These are phyloP conservation scores for Podila verticillata DNA, from an alignment of 192 early-diverging fungal genomes.

Conservation along the genomic window DNA sequence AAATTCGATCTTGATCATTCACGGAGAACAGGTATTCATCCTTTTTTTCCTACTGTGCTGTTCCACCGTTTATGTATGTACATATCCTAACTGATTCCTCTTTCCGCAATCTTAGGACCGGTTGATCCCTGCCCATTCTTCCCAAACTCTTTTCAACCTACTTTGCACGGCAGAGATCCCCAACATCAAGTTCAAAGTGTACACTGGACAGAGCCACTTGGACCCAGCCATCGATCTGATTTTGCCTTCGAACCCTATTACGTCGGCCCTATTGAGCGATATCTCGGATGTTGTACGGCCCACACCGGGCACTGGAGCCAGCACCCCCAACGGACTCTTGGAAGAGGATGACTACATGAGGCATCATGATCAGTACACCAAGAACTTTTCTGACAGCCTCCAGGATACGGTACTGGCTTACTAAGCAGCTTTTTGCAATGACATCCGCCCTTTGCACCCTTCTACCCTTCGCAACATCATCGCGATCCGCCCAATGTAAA, in stretches of 20 bases:
- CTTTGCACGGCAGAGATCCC: slow-evolving; percentile 46
- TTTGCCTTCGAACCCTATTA: slow-evolving; percentile 39
- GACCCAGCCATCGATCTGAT: slow-evolving; percentile 50
- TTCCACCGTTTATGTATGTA: neutral
- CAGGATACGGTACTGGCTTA: slow-evolving; percentile 13
- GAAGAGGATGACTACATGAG: slow-evolving; percentile 26
- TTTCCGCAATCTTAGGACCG: slow-evolving; percentile 13
- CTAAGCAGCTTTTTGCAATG: neutral
- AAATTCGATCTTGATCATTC: slow-evolving; percentile 44
- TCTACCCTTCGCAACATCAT: no score
- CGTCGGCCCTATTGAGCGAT: slow-evolving; percentile 37
- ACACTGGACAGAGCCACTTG: slow-evolving; percentile 39
- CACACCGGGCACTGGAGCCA: slow-evolving; percentile 18
- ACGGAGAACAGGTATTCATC: slow-evolving; percentile 20
- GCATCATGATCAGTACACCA: slow-evolving; percentile 36
- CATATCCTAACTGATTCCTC: neutral
- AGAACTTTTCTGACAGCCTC: slow-evolving; percentile 26
- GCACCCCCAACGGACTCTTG: slow-evolving; percentile 30
- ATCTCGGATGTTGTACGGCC: slow-evolving; percentile 39
- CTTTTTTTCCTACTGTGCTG: neutral
- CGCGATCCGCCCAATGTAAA: no score
- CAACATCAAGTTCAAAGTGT: slow-evolving; percentile 50
- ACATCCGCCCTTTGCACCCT: no score
- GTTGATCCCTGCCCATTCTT: slow-evolving; percentile 38
- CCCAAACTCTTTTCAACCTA: slow-evolving; percentile 32